Evolutionary conservation across 805 yeast genomes (phyloP), one percentile per base, ranked within the genome.

Genomic region (Metschnikowia vanudenii): DNA sequence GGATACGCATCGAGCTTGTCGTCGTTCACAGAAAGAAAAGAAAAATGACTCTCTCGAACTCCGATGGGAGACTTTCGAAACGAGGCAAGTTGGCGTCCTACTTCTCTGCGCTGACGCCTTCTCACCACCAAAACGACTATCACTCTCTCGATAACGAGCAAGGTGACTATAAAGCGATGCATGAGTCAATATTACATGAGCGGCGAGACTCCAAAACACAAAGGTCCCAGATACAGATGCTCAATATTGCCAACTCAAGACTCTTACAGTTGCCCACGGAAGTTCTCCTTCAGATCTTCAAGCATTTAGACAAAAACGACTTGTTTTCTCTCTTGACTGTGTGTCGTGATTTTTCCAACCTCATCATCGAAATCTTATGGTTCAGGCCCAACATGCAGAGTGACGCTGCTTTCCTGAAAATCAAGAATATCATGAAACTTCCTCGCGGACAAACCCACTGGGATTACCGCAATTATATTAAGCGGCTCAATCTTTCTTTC

Each of bases 321-420:
- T 68, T 83, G 49, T 81, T 80, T 22, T 72, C 80, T 12, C 65
- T 85, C 18, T 68, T 88, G 51, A 74, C 88, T 1, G 91, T 88
- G 7, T 90, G 96, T 65, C 82, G 80, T 56, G 78, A 82, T 50
- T 90, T 96, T 85, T 86, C 90, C 10, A 79, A 81, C 54, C 71
- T 87, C 35, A 81, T 87, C 12, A 81, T 89, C 10, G 96, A 88
- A 57, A 74, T 84, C 35, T 69, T 91, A 26, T 91, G 97, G 95
- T 87, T 88, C 61, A 78, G 98, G 49, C 97, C 97, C 3, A 79
- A 79, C 36, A 74, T 88, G 64, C 79, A 76, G 51, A 72, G 74
- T 49, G 74, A 72, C 38, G 49, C 61, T 2, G 72, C 82, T 2
- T 77, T 81, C 53, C 65, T 65, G 37, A 78, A 78, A 50, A 76